A percentile compares a stretch with the other conserved stretches of the same genome.
phyloP scores from a whole-genome alignment of 2,329 filamentous ascomycete species.

The Beauveria sp. region DNA sequence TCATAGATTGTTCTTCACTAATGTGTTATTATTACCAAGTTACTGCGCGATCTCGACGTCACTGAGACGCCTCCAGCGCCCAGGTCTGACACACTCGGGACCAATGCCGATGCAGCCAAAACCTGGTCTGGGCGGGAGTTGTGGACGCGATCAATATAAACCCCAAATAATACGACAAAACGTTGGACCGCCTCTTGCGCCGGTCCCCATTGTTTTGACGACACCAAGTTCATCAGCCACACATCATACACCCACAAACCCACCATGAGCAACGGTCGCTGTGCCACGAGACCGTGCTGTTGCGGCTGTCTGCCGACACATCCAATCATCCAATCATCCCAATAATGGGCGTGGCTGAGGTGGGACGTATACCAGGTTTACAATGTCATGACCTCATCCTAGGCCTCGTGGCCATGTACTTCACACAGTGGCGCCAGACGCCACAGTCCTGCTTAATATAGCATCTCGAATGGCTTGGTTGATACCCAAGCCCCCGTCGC shows the following conservation, averaged over 20 bases:
- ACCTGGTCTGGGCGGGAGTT: not conserved
- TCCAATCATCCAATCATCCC: not conserved
- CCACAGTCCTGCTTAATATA: constrained; percentile 7
- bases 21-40: not conserved
- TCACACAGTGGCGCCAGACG: not conserved
- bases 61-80: not conserved
- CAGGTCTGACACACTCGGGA: constrained; percentile 1
- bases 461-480: not conserved
- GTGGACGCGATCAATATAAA: not conserved
- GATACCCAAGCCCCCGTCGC: constrained; percentile 7
- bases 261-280: not conserved
- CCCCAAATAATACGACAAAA: not conserved
- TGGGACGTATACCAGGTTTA: not conserved
- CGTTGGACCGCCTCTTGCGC: not conserved
- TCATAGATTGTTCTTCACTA: not conserved
- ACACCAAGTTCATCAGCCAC: constrained; percentile 1
- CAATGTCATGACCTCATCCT: constrained; percentile 10
- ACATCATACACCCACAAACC: not conserved
- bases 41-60: constrained; percentile 1
- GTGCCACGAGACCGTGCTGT: not conserved
- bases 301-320: not conserved
- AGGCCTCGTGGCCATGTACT: constrained; percentile 10
- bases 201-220: not conserved
- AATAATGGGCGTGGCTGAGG: constrained; percentile 2
- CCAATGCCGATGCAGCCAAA: not conserved